Evolutionary conservation across 768 basidiomycete species (phyloP).

Genomic region (Saitozyma sp.): DNA sequence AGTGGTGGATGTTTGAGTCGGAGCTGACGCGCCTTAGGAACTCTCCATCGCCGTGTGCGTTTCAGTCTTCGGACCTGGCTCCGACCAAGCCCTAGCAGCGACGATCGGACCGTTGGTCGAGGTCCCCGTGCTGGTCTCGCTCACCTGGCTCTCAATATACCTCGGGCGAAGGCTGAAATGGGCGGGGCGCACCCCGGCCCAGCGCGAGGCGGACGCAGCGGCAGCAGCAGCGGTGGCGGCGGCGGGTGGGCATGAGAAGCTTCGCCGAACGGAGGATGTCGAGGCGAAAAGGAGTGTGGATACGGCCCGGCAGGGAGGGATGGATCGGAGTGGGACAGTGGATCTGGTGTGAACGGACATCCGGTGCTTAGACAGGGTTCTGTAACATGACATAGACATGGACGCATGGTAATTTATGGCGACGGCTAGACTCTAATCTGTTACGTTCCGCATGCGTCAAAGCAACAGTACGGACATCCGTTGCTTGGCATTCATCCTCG

Average conservation of each 20-base stretch:
- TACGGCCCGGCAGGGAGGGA: not conserved
- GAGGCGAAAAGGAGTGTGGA: not conserved
- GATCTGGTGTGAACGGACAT: too few species aligned
- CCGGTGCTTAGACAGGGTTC: too few species aligned
- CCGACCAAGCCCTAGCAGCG: constrained; percentile 76
- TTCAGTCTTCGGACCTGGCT: constrained; percentile 72
- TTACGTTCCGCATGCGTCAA: too few species aligned
- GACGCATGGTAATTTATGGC: too few species aligned
- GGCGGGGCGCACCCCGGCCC: constrained; percentile 38
- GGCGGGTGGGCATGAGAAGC: not conserved
- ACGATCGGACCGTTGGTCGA: constrained; percentile 57
- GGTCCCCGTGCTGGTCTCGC: constrained; percentile 70
- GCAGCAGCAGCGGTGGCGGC: not conserved
- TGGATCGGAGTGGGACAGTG: not conserved
- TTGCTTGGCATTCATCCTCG: too few species aligned
- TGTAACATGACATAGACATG: too few species aligned
- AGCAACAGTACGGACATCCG: too few species aligned
- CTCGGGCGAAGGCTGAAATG: constrained; percentile 13
- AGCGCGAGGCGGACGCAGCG: not conserved
- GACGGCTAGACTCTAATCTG: too few species aligned
- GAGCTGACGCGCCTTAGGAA: constrained; percentile 53
- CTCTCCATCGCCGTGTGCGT: constrained; percentile 80
- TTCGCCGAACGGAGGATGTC: not conserved
- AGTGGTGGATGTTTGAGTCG: too few species aligned
- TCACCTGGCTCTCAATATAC: constrained; percentile 55